Conservation (phyloP, 805 yeast species). For the Metschnikowia santaceciliae region DNA sequence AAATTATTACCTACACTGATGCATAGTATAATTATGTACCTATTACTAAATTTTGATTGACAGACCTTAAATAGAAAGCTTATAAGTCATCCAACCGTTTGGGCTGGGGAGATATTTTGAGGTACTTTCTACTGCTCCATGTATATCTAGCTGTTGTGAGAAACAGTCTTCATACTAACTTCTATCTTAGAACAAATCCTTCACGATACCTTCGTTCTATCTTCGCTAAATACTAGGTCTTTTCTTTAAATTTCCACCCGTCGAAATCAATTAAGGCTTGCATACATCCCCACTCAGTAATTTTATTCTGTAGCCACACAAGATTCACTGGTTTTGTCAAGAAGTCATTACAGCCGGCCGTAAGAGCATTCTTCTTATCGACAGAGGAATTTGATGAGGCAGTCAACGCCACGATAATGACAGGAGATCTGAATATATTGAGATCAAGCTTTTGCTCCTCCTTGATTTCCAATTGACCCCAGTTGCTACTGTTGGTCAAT, state of each 20-base stretch:
- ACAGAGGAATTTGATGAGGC: constrained; percentile 78
- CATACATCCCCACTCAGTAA: constrained; percentile 99
- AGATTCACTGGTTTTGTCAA: constrained; percentile 93
- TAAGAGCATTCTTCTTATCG: constrained; percentile 85
- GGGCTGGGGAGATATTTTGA: neutral
- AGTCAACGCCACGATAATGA: constrained; percentile 95
- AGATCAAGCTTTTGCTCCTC: constrained; percentile 57
- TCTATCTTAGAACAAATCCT: neutral
- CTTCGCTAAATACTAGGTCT: neutral
- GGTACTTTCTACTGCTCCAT: neutral
- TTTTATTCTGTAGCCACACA: constrained; percentile 89
- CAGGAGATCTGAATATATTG: constrained; percentile 78
- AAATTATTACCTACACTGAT: neutral
- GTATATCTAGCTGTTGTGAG: neutral
- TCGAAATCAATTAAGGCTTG: constrained; percentile 95
- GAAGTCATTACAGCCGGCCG: constrained; percentile 97
- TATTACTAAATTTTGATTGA: neutral
- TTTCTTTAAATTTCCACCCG: constrained; percentile 54
- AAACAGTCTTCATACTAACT: neutral
- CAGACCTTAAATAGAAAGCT: neutral
- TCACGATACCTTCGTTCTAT: neutral
- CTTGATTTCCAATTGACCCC: constrained; percentile 22
- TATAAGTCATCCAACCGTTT: neutral
- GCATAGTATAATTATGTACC: neutral
- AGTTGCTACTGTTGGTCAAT: constrained; percentile 19